phyloP scores from a whole-genome alignment of 2,329 filamentous ascomycete species.

The Aspergillus flavus region DNA sequence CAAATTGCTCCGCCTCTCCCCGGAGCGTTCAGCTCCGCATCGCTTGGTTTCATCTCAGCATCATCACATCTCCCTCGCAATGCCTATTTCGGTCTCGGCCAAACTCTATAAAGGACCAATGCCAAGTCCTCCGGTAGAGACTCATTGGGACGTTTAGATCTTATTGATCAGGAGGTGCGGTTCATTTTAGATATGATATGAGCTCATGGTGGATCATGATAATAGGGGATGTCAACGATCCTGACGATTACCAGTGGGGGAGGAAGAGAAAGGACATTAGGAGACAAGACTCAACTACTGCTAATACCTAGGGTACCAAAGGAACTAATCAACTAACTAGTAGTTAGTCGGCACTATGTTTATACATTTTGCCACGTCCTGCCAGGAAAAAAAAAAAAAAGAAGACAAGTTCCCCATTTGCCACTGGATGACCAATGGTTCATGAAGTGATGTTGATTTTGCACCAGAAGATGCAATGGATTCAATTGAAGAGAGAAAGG shows the following conservation, averaged over 20 bases:
- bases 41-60: not conserved
- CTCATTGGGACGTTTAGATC: not conserved
- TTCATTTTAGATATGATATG: not conserved
- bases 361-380: not conserved
- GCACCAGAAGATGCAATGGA: not conserved
- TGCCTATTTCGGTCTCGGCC: not conserved
- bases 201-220: not conserved
- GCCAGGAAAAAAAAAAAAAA: not conserved
- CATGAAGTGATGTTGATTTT: not conserved
- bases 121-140: not conserved
- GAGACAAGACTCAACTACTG: not conserved
- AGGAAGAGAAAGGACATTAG: not conserved
- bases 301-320: not conserved
- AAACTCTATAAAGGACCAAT: constrained; percentile 1
- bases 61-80: not conserved
- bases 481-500: not conserved
- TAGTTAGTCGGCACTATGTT: not conserved
- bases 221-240: not conserved
- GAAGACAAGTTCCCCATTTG: not conserved
- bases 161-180: not conserved
- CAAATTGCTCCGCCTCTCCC: constrained; percentile 3
- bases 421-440: not conserved
- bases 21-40: not conserved
- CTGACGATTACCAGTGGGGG: not conserved
- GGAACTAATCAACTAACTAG: not conserved